phyloP scores from a whole-genome alignment of 2,329 filamentous ascomycete genomes.

The Clonostachys rhizophaga region DNA sequence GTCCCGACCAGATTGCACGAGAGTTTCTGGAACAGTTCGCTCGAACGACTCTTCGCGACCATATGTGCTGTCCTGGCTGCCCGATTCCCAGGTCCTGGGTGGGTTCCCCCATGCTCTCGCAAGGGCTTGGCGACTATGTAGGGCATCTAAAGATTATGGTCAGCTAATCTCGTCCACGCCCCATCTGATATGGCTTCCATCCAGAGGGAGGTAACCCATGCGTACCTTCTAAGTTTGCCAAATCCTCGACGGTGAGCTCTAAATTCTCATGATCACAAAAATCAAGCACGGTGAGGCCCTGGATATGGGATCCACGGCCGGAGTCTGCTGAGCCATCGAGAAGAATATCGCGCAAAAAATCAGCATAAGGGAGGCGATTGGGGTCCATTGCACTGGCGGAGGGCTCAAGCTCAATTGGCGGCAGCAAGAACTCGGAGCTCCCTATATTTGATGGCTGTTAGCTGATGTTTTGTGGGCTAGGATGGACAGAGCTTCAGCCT shows the following conservation, averaged over 20 bases:
- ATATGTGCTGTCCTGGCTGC: constrained; percentile 21
- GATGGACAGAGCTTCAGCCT: constrained; percentile 22
- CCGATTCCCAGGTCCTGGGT: constrained; percentile 1
- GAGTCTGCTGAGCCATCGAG: constrained; percentile 35
- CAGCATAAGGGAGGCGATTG: constrained; percentile 35
- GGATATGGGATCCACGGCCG: constrained; percentile 19
- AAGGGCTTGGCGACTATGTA: too few species aligned
- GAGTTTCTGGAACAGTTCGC: constrained; percentile 33
- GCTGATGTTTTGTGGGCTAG: background rate
- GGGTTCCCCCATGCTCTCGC: too few species aligned
- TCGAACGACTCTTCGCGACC: constrained; percentile 27
- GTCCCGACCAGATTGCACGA: constrained; percentile 49
- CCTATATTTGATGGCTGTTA: constrained; percentile 1
- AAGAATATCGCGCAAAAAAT: constrained; percentile 45
- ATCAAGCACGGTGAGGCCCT: constrained; percentile 39
- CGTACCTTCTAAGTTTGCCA: constrained; percentile 33
- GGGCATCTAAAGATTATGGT: too few species aligned
- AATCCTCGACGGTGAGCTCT: constrained; percentile 47
- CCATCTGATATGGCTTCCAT: too few species aligned
- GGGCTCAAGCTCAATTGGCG: constrained; percentile 8
- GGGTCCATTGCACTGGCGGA: constrained; percentile 15
- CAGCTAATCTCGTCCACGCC: too few species aligned
- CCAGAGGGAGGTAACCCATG: constrained; percentile 4
- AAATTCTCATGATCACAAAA: constrained; percentile 44
- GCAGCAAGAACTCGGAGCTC: background rate